Base-by-base conservation (phyloP, 2,329 filamentous ascomycete species). In the Trichoderma sp. region DNA sequence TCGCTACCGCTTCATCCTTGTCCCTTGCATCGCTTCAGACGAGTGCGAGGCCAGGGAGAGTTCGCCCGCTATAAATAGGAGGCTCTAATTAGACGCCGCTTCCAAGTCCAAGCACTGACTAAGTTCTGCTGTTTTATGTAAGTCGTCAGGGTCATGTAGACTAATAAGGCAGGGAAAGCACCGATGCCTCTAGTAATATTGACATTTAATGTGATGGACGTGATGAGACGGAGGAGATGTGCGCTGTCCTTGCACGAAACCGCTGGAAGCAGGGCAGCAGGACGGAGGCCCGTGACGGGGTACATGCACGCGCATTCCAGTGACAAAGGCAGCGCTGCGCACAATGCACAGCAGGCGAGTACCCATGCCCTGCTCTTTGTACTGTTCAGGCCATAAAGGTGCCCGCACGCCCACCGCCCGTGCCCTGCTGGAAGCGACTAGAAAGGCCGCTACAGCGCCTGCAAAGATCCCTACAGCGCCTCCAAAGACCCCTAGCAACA, bases 321-420 rank as follows among this genome's bases (percentile, higher is more conserved):
- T 32, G 50, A 64, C 60, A 64, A 42, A 25, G 60, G 50, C 34
- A 22, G 50, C 19, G 34, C 60, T 32, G 60, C 60, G 12, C 50
- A 42, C 35, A 35, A 32, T 42, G 48, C 60, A 22, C n/a, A 42
- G 25, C 34, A 54, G 48, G 48, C 17, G 48, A 29, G 60, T 64
- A 54, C 8, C 50, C 13, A 27, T 54, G 25, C 22, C 22, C 35
- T 54, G 13, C 37, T 32, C 35, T 53, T 54, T 54, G 60, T 64
- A 54, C 34, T 64, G 13, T 32, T 58, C 19, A 29, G 45, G 59
- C 59, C 59, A 63, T 52, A 63, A 63, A 22, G 45, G 59, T 59
- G n/a, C n/a, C n/a, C n/a, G n/a, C n/a, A n/a, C n/a, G n/a, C n/a
- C 32, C 53, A 22, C 19, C 19, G 54, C 34, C 50, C 25, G 17